These are phyloP conservation scores for Saccharum hybrid DNA, from an alignment of 202 grass and related monocot genomes.

Conservation along the genomic window DNA sequence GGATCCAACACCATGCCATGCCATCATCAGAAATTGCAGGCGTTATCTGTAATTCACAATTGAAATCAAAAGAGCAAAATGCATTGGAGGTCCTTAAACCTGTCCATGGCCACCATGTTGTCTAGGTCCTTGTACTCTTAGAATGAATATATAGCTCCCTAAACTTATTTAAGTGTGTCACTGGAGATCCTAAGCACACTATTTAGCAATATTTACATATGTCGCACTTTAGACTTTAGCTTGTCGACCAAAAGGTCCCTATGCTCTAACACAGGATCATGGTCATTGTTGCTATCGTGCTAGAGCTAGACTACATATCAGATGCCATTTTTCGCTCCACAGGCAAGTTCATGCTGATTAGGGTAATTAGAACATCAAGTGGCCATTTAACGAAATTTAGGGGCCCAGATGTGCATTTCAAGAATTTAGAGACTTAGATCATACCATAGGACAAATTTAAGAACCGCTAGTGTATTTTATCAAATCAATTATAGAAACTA, in stretches of 20 bases:
- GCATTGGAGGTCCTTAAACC: neutral
- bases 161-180: neutral
- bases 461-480: neutral
- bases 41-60: neutral
- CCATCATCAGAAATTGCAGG: conserved; percentile 9
- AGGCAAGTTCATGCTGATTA: neutral
- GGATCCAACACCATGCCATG: conserved; percentile 1
- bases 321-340: too few species aligned
- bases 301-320: neutral
- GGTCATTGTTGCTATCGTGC: neutral
- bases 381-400: neutral
- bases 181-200: neutral
- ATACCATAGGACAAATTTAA: neutral
- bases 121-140: neutral
- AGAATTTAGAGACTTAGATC: neutral
- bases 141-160: neutral
- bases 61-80: conserved; percentile 4
- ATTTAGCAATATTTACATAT: neutral
- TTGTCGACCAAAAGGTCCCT: neutral
- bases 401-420: neutral
- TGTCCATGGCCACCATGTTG: neutral
- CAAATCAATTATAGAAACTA: conserved; percentile 2
- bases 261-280: neutral
- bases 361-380: neutral
- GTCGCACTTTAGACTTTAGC: neutral